Evolutionary conservation across 1,284 basidiomycete species (phyloP), one percentile per base, ranked within the genome.

Genomic region (Sutorius eximius): DNA sequence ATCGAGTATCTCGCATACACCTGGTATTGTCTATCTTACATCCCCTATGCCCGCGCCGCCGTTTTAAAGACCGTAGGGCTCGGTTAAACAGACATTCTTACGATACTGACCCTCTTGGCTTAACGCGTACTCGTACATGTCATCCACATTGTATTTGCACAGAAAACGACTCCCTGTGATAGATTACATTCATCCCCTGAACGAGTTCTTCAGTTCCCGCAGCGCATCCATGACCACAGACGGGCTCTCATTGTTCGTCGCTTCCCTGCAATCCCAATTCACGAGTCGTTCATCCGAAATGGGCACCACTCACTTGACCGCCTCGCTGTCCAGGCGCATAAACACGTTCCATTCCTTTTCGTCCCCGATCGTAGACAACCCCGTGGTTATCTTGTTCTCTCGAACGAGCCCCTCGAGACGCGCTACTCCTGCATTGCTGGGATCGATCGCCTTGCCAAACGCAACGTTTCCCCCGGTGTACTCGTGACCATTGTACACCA

Each of bases 401-500:
- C 73, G 66, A 33, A 79, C 77, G 34, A 91, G 73, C 43, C 78
- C 71, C 9, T 73, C 73, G 24, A 95, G 81, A 20, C 79, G 76
- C 9, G 66, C 65, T 40, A 93, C 72, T 1, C 77, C 86, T 5
- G 74, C 49, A 63, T 85, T 88, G 6, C 76, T 69, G 1, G 89
- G 85, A 54, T 94, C 89, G 52, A 95, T 74, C 41, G 75, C 73
- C 60, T 75, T 79, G 2, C 77, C 87, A 69, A 92, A 91, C 8
- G 79, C 78, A 47, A 84, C 65, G 59, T 80, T 93, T 41, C 82
- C 81, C 8, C 73, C 74, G 5, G 94, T 95, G 75, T 95, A 97
- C 72, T 97, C 95, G 74, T 99, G 96, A 0, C 96, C 96, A 64
- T 90, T 89, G 75, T 90, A 95, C 9, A 94, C 87, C 46, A 91